Evolutionary conservation across 2,329 filamentous ascomycete genomes (phyloP).

Genomic region (Fusarium sp.): DNA sequence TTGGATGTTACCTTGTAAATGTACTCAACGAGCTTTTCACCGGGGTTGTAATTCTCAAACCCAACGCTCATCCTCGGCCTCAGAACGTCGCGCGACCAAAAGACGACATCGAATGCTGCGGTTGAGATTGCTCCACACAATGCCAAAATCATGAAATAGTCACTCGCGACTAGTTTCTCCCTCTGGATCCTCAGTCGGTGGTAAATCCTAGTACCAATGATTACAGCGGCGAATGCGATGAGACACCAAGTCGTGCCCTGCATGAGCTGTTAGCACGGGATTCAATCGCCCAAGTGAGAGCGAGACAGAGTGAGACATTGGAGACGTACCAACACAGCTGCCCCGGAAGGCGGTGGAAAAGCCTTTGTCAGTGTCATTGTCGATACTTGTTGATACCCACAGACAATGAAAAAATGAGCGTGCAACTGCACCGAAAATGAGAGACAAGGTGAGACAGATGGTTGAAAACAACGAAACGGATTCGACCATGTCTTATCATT

Average conservation of each 20-base stretch:
- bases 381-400: background rate
- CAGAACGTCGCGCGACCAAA: constrained; percentile 22
- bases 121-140: constrained; percentile 27
- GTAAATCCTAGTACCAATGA: constrained; percentile 26
- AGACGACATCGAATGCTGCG: constrained; percentile 27
- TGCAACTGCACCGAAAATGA: constrained; percentile 13
- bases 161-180: constrained; percentile 18
- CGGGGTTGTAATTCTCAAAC: constrained; percentile 22
- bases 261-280: background rate
- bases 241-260: constrained; percentile 27
- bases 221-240: constrained; percentile 11
- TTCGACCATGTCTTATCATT: constrained; percentile 27
- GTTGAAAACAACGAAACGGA: constrained; percentile 15
- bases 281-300: background rate
- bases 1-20: constrained; percentile 28
- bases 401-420: constrained; percentile 9
- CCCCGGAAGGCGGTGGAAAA: constrained; percentile 23
- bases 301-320: background rate
- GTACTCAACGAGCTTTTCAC: constrained; percentile 28
- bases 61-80: constrained; percentile 30
- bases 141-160: constrained; percentile 31
- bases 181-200: constrained; percentile 27
- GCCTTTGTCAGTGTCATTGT: constrained; percentile 30
- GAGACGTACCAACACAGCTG: constrained; percentile 26
- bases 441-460: constrained; percentile 23